A percentile compares a stretch with the other conserved stretches of the same genome.
Conservation (phyloP, 352 stramenopile species). For the Phytophthora nicotianae region DNA sequence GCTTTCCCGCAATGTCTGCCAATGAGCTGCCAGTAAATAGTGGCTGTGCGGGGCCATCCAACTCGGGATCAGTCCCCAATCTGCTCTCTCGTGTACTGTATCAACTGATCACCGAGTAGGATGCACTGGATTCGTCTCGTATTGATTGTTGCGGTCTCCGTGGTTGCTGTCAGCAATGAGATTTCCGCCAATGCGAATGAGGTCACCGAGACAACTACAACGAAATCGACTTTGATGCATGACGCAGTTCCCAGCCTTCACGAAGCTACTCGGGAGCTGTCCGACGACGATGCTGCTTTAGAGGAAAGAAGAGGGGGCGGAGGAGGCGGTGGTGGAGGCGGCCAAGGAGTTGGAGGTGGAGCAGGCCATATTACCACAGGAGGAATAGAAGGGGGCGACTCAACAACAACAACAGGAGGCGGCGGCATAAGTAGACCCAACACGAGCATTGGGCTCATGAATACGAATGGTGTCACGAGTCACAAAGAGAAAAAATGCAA, state of each 20-base stretch:
- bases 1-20: too few relatives aligned
- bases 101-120: neutral
- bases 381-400: neutral
- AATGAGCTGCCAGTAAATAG: too few relatives aligned
- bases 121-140: neutral
- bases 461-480: too few relatives aligned
- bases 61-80: too few relatives aligned
- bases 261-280: neutral
- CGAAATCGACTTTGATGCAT: neutral
- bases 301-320: neutral
- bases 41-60: too few relatives aligned
- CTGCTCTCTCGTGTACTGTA: too few relatives aligned
- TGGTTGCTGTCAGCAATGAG: neutral
- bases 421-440: too few relatives aligned
- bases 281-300: neutral
- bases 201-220: neutral
- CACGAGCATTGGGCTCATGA: too few relatives aligned
- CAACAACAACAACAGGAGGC: neutral
- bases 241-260: neutral
- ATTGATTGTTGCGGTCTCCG: neutral
- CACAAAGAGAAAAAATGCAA: too few relatives aligned
- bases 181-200: neutral
- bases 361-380: neutral
- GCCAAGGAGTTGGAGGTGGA: neutral
- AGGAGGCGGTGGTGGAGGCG: neutral